Base-by-base conservation (phyloP, 1,284 basidiomycete genomes). In the Austropuccinia psidii region DNA sequence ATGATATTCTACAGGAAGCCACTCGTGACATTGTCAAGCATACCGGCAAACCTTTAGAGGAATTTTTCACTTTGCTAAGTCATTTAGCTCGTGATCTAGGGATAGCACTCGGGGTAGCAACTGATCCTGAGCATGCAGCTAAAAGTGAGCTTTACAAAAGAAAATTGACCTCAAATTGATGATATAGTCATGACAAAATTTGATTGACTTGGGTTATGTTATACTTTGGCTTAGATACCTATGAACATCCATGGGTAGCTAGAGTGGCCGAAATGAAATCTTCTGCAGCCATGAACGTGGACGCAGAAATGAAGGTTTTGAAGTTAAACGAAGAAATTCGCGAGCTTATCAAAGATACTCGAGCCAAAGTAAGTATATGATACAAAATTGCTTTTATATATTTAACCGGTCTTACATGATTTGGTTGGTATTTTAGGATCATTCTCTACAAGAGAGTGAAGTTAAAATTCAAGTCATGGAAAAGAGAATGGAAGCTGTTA, bases 391-490 rank as follows among this genome's bases (percentile, higher is more conserved):
- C 8, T 39, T 35, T 49, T 31, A 2, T 11, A 64, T n/a, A 5
- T 47, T 62, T 5, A 2, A 24, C 41, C 37, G n/a, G 29, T 29
- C 27, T 31, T 29, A 35, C 27, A 39, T 9, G 17, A 13, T 41
- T 41, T 15, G 17, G 21, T 21, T 24, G 15, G 7, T 57, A 55
- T 21, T 54, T n/a, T 87, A 92, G 82, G 95, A 98, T 76, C 91
- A 96, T 83, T 86, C 82, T 43, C 87, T 93, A 62, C 92, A 98
- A 81, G 96, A 98, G 80, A 84, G 88, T 6, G 83, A 84, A 5
- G 92, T 98, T 75, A 98, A 94, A 84, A 90, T 97, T 72, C 92
- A 97, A 80, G 86, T 95, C 8, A 90, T 98, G 85, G 91, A 95
- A 79, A 87, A 92, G 62, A 87, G 93, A 58, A 88, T 95, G 83